phyloP scores from a whole-genome alignment of 2,329 filamentous ascomycete genomes.

The Cercospora canescens region DNA sequence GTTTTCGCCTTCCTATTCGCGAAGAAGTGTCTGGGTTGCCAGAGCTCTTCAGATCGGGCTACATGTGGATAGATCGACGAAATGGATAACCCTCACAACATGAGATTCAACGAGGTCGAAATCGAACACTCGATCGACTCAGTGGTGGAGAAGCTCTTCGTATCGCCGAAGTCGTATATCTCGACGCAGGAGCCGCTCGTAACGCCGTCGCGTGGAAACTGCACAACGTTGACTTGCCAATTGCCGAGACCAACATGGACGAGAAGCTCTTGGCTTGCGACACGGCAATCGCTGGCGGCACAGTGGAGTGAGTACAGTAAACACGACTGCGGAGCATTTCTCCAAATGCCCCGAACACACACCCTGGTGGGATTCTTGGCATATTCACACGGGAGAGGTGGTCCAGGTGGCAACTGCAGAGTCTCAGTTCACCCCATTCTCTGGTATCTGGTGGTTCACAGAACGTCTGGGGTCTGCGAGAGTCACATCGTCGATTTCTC shows the following conservation, averaged over 20 bases:
- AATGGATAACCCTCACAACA: too few species aligned
- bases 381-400: background rate
- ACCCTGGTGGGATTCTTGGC: background rate
- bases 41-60: too few species aligned
- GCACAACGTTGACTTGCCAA: background rate
- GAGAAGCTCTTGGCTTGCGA: background rate
- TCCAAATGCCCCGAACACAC: background rate
- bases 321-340: background rate
- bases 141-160: background rate
- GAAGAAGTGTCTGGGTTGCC: too few species aligned
- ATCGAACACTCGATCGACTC: background rate
- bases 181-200: background rate
- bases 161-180: background rate
- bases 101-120: too few species aligned
- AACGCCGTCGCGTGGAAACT: background rate
- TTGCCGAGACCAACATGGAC: background rate
- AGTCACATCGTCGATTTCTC: background rate
- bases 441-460: background rate
- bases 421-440: background rate
- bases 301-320: background rate
- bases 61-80: too few species aligned
- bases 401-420: background rate
- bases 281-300: background rate
- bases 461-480: background rate
- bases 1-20: too few species aligned